Percentiles rank a stretch among this genome's conserved stretches.
phyloP scores from a whole-genome alignment of 164 flowering plant genomes.

The Liquidambar formosana region DNA sequence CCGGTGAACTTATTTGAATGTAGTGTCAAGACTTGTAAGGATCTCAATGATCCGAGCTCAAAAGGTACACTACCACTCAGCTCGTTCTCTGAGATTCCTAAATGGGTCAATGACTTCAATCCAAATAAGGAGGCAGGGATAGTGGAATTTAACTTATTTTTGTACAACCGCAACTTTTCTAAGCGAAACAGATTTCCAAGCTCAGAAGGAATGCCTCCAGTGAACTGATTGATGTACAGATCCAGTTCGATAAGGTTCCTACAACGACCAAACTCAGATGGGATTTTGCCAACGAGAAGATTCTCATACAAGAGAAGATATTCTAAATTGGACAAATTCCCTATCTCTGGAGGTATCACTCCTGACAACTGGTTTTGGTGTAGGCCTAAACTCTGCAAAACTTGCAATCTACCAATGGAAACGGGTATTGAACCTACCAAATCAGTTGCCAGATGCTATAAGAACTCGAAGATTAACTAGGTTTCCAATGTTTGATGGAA shows the following conservation, averaged over 20 bases:
- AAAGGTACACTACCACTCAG: slow-evolving; percentile 52
- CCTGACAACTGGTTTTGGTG: slow-evolving; percentile 60
- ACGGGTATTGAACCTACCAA: slow-evolving; percentile 61
- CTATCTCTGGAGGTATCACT: slow-evolving; percentile 50
- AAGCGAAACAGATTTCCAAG: slow-evolving; percentile 47
- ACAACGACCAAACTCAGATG: slow-evolving; percentile 58
- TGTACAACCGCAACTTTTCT: slow-evolving; percentile 36
- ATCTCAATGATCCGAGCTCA: slow-evolving; percentile 52
- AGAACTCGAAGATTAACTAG: slow-evolving; percentile 50
- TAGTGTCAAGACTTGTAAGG: slow-evolving; percentile 46
- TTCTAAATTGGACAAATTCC: slow-evolving; percentile 47
- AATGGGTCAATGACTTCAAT: slow-evolving; percentile 38
- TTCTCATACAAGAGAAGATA: slow-evolving; percentile 46
- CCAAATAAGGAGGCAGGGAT: slow-evolving; percentile 53
- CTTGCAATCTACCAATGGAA: slow-evolving; percentile 49
- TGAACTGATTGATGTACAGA: slow-evolving; percentile 44
- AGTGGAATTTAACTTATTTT: slow-evolving; percentile 47
- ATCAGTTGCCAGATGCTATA: slow-evolving; percentile 34
- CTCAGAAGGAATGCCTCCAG: slow-evolving; percentile 60
- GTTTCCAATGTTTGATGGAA: slow-evolving; percentile 55
- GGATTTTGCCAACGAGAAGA: slow-evolving; percentile 48
- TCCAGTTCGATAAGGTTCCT: slow-evolving; percentile 42
- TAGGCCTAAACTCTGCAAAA: slow-evolving; percentile 46
- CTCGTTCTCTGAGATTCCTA: slow-evolving; percentile 57
- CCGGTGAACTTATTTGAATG: slow-evolving; percentile 61